Percentiles rank a stretch among this genome's conserved stretches.
These are phyloP conservation scores for Alternaria atra DNA, from an alignment of 2,329 filamentous ascomycete genomes.

Conservation along the genomic window DNA sequence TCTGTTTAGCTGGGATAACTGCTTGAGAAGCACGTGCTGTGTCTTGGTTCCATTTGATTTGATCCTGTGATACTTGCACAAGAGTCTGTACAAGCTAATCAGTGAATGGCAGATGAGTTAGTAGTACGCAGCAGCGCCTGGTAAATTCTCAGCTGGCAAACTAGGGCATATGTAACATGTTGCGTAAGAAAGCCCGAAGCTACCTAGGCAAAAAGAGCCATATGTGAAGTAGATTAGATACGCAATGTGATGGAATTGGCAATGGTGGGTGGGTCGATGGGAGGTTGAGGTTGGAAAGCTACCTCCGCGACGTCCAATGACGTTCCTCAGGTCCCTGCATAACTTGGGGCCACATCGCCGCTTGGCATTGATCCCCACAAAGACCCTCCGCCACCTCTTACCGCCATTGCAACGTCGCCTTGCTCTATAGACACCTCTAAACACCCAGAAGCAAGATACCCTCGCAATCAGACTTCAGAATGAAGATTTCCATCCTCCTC, in stretches of 20 bases:
- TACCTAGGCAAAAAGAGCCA: too few species aligned
- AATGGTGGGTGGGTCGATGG: not conserved
- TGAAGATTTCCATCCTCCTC: slow-evolving; percentile 59
- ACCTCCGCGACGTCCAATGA: slow-evolving; percentile 9
- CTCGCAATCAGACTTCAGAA: slow-evolving; percentile 28
- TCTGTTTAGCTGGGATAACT: too few species aligned
- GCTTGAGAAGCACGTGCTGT: too few species aligned
- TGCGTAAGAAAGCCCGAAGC: too few species aligned
- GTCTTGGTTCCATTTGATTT: too few species aligned
- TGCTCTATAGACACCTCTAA: slow-evolving; percentile 5
- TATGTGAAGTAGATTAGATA: not conserved
- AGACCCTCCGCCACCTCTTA: slow-evolving; percentile 9
- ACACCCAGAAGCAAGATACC: not conserved
- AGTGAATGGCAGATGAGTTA: too few species aligned
- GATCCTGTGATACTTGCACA: too few species aligned
- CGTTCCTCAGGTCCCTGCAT: slow-evolving; percentile 2
- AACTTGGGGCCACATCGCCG: slow-evolving; percentile 20
- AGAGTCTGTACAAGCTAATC: too few species aligned
- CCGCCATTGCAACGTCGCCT: slow-evolving; percentile 19
- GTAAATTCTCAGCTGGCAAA: too few species aligned
- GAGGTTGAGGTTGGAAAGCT: not conserved
- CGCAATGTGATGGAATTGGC: not conserved
- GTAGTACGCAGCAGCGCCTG: too few species aligned
- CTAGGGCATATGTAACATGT: too few species aligned
- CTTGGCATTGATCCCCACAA: slow-evolving; percentile 33